Conservation (phyloP, 805 yeast species). For the Metschnikowia baotianmanensis region DNA sequence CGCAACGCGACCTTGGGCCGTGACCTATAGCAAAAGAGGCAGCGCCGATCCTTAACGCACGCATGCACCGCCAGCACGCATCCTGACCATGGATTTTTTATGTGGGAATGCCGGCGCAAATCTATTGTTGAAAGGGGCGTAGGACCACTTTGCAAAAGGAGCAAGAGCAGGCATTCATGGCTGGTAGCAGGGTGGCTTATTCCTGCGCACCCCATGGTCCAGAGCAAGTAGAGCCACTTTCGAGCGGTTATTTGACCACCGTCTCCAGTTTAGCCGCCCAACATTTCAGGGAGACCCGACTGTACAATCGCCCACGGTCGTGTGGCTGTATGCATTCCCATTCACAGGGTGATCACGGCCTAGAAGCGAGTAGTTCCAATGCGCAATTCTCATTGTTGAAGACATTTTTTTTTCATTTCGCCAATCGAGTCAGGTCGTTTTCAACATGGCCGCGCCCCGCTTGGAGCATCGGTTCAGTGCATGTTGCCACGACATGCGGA, state of each 20-base stretch:
- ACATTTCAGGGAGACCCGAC: slow-evolving; percentile 1
- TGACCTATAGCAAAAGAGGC: background rate
- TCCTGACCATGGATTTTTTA: background rate
- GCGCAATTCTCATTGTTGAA: slow-evolving; percentile 4
- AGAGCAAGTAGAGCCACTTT: no score
- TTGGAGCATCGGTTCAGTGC: background rate
- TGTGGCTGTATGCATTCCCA: background rate
- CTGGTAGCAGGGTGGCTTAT: no score
- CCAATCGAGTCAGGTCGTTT: background rate
- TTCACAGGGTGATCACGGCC: slow-evolving; percentile 3
- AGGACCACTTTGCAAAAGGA: no score
- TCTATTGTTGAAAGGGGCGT: no score
- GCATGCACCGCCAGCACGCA: background rate
- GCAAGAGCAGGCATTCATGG: no score
- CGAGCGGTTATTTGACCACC: background rate
- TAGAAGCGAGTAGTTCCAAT: slow-evolving; percentile 7
- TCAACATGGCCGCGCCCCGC: background rate
- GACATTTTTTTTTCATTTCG: background rate
- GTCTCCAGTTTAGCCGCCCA: slow-evolving; percentile 5
- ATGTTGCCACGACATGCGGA: background rate
- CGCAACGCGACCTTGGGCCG: slow-evolving; percentile 1
- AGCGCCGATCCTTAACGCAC: slow-evolving; percentile 9
- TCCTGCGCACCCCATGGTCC: no score
- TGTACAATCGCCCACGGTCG: background rate
- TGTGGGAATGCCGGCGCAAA: no score